These are phyloP conservation scores for Aegilops sharonensis DNA, from an alignment of 176 grass and related monocot species.

Conservation along the genomic window DNA sequence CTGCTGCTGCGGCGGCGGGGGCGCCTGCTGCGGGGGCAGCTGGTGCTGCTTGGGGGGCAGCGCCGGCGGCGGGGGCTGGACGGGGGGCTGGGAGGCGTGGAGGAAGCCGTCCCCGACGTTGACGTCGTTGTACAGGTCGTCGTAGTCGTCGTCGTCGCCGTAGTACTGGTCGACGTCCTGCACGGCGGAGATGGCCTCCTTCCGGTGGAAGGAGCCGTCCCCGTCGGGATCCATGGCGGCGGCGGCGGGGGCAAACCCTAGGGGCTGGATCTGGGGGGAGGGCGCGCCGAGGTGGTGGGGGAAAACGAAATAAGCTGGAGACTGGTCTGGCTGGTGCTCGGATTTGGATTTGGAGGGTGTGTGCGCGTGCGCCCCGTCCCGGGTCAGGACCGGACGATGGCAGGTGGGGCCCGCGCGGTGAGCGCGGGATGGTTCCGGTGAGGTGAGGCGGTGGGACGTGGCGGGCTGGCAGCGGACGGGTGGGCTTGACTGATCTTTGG, in stretches of 20 bases:
- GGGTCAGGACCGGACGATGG: neutral
- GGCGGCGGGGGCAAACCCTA: constrained; percentile 18
- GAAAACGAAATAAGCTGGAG: neutral
- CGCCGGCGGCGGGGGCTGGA: neutral
- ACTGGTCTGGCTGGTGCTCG: neutral
- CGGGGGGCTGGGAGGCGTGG: constrained; percentile 26
- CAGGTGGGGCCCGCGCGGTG: neutral
- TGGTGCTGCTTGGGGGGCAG: constrained; percentile 1
- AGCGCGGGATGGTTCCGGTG: constrained; percentile 4
- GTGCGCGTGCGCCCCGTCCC: neutral
- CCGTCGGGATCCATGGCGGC: constrained; percentile 37
- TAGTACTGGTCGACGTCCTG: constrained; percentile 77
- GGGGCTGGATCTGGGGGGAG: constrained; percentile 9
- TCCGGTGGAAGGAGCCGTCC: constrained; percentile 48
- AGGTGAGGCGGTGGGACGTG: neutral
- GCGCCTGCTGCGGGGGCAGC: constrained; percentile 15
- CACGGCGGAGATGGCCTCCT: constrained; percentile 64
- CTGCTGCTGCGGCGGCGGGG: neutral
- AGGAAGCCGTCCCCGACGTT: constrained; percentile 74
- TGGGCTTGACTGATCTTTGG: too few relatives aligned
- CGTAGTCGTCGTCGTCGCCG: constrained; percentile 82
- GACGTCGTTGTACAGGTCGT: constrained; percentile 77
- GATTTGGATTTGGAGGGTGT: neutral
- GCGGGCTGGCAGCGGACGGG: neutral
- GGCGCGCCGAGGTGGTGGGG: neutral